phyloP scores from a whole-genome alignment of 1,284 basidiomycete species.

The Apiotrichum mycotoxinovorans region DNA sequence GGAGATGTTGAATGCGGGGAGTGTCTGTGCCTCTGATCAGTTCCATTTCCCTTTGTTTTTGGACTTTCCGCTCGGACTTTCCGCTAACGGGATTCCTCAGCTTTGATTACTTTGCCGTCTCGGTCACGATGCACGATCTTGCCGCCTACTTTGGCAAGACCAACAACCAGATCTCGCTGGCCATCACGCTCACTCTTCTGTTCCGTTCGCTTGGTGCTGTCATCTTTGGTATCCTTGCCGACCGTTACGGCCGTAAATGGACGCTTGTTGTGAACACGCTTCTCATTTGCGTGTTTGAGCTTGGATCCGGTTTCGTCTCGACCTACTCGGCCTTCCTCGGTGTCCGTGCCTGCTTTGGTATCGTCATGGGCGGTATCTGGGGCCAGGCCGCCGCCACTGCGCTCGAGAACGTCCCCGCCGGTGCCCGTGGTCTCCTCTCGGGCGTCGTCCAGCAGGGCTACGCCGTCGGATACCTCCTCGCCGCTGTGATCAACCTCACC shows the following conservation, averaged over 20 bases:
- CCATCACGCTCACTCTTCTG: conserved; percentile 88
- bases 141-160: conserved; percentile 44
- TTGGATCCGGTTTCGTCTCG: conserved; percentile 59
- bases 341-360: conserved; percentile 66
- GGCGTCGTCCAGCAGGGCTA: conserved; percentile 81
- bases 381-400: conserved; percentile 52
- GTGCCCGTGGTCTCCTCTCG: conserved; percentile 76
- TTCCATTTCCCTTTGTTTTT: too few species aligned
- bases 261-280: conserved; percentile 74
- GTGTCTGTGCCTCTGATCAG: too few species aligned
- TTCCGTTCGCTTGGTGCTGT: conserved; percentile 85
- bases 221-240: conserved; percentile 71
- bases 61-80: too few species aligned
- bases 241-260: conserved; percentile 90
- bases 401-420: conserved; percentile 82
- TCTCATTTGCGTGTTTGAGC: conserved; percentile 68
- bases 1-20: not conserved
- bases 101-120: conserved; percentile 27
- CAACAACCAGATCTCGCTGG: conserved; percentile 53
- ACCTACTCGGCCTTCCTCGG: conserved; percentile 53
- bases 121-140: conserved; percentile 55
- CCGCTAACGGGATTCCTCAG: conserved; percentile 1
- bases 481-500: conserved; percentile 64
- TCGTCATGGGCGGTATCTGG: conserved; percentile 72
- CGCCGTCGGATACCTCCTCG: conserved; percentile 55